Evolutionary conservation across 768 basidiomycete genomes (phyloP).

Genomic region (Suillus spraguei): DNA sequence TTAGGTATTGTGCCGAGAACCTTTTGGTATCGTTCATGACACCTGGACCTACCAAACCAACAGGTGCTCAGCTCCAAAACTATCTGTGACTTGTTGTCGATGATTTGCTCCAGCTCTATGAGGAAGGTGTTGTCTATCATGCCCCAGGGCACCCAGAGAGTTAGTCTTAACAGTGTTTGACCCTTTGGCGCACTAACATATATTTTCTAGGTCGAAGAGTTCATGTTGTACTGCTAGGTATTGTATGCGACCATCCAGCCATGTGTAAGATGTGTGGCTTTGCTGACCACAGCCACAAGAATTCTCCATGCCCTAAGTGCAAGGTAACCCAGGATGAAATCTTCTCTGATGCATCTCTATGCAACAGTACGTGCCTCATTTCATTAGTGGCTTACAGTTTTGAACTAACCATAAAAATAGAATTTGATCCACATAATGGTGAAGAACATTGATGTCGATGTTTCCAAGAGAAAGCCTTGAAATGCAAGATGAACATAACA

Average conservation of each 20-base stretch:
- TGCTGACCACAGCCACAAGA: neutral
- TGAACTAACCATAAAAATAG: neutral
- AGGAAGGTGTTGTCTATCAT: neutral
- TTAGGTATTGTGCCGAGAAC: too few species aligned
- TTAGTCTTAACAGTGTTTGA: too few species aligned
- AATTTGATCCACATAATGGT: neutral
- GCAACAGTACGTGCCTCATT: neutral
- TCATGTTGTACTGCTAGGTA: neutral
- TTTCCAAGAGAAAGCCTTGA: neutral
- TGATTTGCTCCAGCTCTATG: neutral
- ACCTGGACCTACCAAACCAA: too few species aligned
- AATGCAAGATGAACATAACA: too few species aligned
- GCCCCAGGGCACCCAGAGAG: neutral
- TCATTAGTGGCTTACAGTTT: too few species aligned
- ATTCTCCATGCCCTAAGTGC: neutral
- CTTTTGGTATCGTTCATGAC: too few species aligned
- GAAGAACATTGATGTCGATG: neutral
- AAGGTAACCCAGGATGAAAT: neutral
- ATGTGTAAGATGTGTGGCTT: neutral
- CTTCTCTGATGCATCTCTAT: neutral
- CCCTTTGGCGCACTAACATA: too few species aligned
- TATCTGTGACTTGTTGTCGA: neutral
- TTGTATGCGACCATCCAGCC: neutral
- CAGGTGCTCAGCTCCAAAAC: neutral
- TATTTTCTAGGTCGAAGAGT: neutral